Evolutionary conservation across 2,329 filamentous ascomycete species (phyloP), one percentile per base, ranked within the genome.

Genomic region (Pyrenophora graminea): DNA sequence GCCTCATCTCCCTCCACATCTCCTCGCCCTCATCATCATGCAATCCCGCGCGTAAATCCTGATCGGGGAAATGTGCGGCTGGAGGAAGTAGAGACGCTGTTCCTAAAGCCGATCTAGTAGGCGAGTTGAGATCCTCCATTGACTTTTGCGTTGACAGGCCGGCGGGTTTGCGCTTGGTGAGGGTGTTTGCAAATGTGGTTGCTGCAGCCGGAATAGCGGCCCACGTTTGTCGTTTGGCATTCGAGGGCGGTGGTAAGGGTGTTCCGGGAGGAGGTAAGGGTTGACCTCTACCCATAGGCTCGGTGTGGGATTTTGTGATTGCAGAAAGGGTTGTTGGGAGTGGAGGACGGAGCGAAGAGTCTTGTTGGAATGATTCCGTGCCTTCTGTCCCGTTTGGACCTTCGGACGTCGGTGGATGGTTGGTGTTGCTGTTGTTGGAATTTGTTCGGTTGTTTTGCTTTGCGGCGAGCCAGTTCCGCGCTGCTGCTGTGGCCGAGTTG

Each of bases 281-380:
- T 61, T 88, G 87, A 0, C 91, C 91, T 33, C 91, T 83, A 1
- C 91, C 91, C 77, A 95, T 91, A 2, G 91, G 91, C 62, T 90
- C 83, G 74, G 52, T 82, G 59, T 74, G 72, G 6, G 74, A 68
- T 51, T 65, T 61, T 2, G 48, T 45, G 7, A 51, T 25, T 2
- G 55, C 47, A 2, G 55, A 15, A 12, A 23, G 41, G 2, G 48
- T 34, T 18, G 27, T 30, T 7, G 49, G 52, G 7, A 51, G 42
- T 23, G 55, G 46, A 39, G 53, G 17, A 10, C 45, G 25, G 34
- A 30, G 27, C 2, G 27, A 30, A 10, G 54, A 10, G 3, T 39
- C 45, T 39, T 53, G 25, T 52, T 30, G 27, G 27, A 30, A 30
- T 5, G 39, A 31, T 15, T 45, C 32, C 2, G 60, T 58, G 8